Evolutionary conservation across 2,329 filamentous ascomycete species (phyloP).

Genomic region (Raffaelea albimanens): DNA sequence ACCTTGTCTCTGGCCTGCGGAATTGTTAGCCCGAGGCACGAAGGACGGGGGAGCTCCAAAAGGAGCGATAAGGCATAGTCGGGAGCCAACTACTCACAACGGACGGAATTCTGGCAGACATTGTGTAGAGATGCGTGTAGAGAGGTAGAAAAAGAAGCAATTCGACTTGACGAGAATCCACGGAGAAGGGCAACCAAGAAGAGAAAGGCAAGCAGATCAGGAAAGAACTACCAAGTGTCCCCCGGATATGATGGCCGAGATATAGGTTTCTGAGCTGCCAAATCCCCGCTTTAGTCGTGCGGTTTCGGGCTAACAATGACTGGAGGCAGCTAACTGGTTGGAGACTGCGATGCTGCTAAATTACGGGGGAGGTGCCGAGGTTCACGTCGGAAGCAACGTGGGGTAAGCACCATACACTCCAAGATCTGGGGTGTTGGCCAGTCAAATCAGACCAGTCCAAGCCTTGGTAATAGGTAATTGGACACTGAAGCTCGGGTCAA

Average conservation of each 20-base stretch:
- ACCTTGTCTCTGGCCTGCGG: conserved; percentile 42
- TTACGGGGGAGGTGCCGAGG: conserved; percentile 7
- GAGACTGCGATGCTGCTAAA: conserved; percentile 2
- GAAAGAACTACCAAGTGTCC: background rate
- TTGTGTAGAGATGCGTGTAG: conserved; percentile 12
- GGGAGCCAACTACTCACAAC: conserved; percentile 27
- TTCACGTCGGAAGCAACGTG: conserved; percentile 7
- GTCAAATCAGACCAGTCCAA: too few relatives aligned
- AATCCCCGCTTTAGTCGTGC: too few relatives aligned
- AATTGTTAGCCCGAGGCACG: conserved; percentile 4
- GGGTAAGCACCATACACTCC: conserved; percentile 1
- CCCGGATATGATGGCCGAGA: too few relatives aligned
- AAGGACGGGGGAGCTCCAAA: background rate
- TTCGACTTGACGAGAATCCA: too few relatives aligned
- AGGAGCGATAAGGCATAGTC: too few relatives aligned
- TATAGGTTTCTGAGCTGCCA: background rate
- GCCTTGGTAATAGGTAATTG: too few relatives aligned
- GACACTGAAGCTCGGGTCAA: too few relatives aligned
- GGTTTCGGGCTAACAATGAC: too few relatives aligned
- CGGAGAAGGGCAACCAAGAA: background rate
- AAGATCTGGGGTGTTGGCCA: too few relatives aligned
- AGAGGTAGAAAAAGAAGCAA: too few relatives aligned
- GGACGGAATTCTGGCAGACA: conserved; percentile 36
- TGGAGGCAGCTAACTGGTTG: too few relatives aligned
- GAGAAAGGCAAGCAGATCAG: background rate